A percentile compares a stretch with the other conserved stretches of the same genome.
Conservation (phyloP, 192 early-diverging fungal genomes). For the Gaertneriomyces sp. region DNA sequence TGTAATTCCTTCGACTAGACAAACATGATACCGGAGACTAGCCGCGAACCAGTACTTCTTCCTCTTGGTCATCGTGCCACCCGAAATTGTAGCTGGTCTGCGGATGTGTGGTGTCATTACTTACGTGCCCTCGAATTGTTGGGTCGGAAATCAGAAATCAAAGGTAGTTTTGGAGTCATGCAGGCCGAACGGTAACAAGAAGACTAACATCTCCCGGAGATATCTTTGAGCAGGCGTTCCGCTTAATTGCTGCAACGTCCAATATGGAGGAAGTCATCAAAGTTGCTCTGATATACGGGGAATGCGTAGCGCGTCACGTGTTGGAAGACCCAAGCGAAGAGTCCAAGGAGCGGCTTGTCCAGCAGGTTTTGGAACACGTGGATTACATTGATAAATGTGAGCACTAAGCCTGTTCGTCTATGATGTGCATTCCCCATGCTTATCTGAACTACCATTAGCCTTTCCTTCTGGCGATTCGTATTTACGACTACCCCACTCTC, state of each 20-base stretch:
- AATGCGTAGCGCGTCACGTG: constrained; percentile 17
- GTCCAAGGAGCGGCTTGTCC: too few relatives aligned
- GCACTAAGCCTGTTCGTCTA: not conserved
- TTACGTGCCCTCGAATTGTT: constrained; percentile 21
- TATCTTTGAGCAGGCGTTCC: constrained; percentile 14
- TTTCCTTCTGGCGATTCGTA: constrained; percentile 26
- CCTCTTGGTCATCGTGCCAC: constrained; percentile 49
- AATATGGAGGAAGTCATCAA: constrained; percentile 34
- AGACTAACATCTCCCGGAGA: not conserved
- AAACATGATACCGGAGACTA: constrained; percentile 32
- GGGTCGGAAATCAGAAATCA: too few relatives aligned
- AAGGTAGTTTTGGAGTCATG: too few relatives aligned
- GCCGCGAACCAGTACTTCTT: constrained; percentile 27
- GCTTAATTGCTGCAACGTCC: constrained; percentile 8
- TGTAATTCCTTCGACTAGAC: constrained; percentile 22
- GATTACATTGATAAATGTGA: not conserved
- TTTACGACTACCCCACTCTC: constrained; percentile 29
- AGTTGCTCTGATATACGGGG: constrained; percentile 14
- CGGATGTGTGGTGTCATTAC: constrained; percentile 58
- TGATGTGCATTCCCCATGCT: not conserved
- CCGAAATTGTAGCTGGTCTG: constrained; percentile 73
- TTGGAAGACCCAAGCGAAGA: constrained; percentile 1
- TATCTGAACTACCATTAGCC: not conserved
- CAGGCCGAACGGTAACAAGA: too few relatives aligned
- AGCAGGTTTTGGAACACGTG: not conserved